Evolutionary conservation across 139 green algal species (phyloP).

Genomic region (Monoraphidium neglectum): DNA sequence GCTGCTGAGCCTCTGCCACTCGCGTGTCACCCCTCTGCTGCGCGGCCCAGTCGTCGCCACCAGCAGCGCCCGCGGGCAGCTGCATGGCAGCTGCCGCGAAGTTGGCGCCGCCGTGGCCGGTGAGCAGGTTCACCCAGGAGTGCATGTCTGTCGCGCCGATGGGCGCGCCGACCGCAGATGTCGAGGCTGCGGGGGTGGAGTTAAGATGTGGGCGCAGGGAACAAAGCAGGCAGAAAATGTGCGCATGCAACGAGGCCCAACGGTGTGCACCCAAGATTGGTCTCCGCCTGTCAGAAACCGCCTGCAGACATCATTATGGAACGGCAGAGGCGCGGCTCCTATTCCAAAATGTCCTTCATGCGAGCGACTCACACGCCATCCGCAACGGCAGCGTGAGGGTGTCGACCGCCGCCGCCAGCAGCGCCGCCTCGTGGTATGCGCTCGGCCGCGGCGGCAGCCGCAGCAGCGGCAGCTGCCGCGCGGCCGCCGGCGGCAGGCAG

Average conservation of each 20-base stretch:
- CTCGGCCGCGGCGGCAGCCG: slow-evolving; percentile 3
- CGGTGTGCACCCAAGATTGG: no score
- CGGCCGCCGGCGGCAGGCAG: slow-evolving; percentile 1
- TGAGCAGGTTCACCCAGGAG: slow-evolving; percentile 45
- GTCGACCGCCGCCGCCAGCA: slow-evolving; percentile 60
- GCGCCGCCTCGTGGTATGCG: slow-evolving; percentile 27
- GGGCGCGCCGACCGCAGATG: slow-evolving; percentile 13
- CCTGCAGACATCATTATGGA: no score
- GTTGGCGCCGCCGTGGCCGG: slow-evolving; percentile 8
- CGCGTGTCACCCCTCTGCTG: background rate
- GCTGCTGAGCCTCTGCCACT: background rate
- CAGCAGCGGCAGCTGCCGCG: slow-evolving; percentile 28
- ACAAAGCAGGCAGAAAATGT: background rate
- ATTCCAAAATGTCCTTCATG: no score
- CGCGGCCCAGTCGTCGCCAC: background rate
- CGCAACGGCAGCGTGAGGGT: slow-evolving; percentile 49
- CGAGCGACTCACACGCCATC: slow-evolving; percentile 22
- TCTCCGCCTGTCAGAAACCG: no score
- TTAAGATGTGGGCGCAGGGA: background rate
- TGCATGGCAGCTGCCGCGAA: slow-evolving; percentile 41
- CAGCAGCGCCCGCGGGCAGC: slow-evolving; percentile 30
- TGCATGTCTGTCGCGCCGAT: slow-evolving; percentile 40
- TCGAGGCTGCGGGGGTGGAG: slow-evolving; percentile 4
- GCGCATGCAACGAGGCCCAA: background rate
- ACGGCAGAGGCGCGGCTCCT: no score